Base-by-base conservation (phyloP, 2,329 filamentous ascomycete genomes). In the Dactylonectria estremocensis region DNA sequence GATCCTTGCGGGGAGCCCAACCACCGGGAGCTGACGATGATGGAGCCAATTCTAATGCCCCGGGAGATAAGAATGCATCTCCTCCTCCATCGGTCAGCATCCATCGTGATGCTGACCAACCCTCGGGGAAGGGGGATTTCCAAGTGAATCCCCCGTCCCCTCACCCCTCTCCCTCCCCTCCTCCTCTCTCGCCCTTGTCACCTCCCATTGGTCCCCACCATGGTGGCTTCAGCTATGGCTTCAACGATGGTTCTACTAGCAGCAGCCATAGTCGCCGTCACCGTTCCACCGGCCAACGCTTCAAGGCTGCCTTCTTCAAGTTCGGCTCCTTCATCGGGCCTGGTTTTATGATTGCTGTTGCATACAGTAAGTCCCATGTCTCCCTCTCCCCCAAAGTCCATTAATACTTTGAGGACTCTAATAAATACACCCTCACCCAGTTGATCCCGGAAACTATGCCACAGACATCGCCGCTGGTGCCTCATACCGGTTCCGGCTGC, bases 381-480 rank as follows among this genome's bases (percentile, higher is more conserved):
- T 31, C 24, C 24, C 24, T 28, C 7, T 28, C 24, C 24, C 24
- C 7, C 24, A 7, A 28, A n/a, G n/a, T 7, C 24, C 24, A 4
- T 28, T 7, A 28, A 28, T n/a, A n/a, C 24, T 28, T 28, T 7
- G 24, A 28, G 24, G 4, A 5, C 24, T 28, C 7, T 20, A 1
- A 45, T 13, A 8, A n/a, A 53, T 24, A 16, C 8, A 16, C n/a
- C 50, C 28, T 20, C 50, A 43, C 16, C 22, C 49, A 87, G 85
- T 89, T 70, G 88, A 89, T 68, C 88, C 85, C 57, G 90, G 90
- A 66, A 93, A 93, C 78, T 93, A 93, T 76, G 86, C 91, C 1
- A 93, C 91, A 18, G 91, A 91, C 77, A 88, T 93, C 54, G 88
- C 90, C 8, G 91, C 91, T 53, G 91, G 91, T 60, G 89, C 91